Evolutionary conservation across 257 asterid genomes (phyloP).

Genomic region (Echites panduratus): DNA sequence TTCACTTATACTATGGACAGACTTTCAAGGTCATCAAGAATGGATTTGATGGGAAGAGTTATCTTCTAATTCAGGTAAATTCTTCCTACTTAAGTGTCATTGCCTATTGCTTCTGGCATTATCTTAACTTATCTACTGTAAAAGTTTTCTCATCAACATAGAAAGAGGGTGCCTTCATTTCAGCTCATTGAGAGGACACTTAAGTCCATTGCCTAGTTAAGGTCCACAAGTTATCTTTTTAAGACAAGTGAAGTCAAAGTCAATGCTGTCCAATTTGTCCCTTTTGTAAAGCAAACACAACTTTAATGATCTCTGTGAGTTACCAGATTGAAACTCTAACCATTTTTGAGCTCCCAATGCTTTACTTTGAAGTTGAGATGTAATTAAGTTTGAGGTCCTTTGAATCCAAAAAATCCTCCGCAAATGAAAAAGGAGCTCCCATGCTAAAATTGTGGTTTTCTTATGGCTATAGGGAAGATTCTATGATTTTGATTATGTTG

Average conservation of each 20-base stretch:
- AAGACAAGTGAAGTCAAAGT: background rate
- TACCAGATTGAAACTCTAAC: background rate
- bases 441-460: background rate
- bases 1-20: slow-evolving; percentile 79
- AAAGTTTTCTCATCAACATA: background rate
- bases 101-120: background rate
- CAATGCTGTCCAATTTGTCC: background rate
- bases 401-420: background rate
- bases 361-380: slow-evolving; percentile 1
- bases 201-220: background rate
- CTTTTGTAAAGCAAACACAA: background rate
- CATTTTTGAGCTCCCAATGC: background rate
- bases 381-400: background rate
- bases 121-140: background rate
- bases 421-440: background rate
- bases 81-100: background rate
- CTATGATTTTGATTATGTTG: background rate
- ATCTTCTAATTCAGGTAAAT: slow-evolving; percentile 89
- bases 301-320: background rate
- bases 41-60: slow-evolving; percentile 78
- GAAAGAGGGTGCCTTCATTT: background rate
- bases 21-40: slow-evolving; percentile 94
- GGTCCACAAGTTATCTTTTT: background rate
- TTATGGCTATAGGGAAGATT: background rate
- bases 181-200: background rate